Conservation (phyloP, 176 grass and related monocot genomes). For the Triticum urartu region DNA sequence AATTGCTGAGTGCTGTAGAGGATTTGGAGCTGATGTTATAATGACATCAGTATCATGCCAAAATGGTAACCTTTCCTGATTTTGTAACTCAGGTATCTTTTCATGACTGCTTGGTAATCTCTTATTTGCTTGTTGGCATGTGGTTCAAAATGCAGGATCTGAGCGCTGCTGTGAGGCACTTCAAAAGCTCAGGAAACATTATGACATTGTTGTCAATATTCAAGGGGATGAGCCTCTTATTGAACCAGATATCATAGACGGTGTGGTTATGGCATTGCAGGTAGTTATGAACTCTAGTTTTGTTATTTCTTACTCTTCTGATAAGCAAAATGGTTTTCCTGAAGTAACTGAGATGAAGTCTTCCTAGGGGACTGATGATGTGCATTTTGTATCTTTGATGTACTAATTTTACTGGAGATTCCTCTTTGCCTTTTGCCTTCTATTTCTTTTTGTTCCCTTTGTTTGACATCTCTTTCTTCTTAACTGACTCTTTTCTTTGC, state of each 20-base stretch:
- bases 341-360: not conserved
- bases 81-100: not conserved
- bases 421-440: not conserved
- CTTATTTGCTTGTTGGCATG: not conserved
- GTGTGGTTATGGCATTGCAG: constrained; percentile 95
- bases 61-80: constrained; percentile 60
- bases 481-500: not conserved
- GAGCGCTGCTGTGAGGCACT: constrained; percentile 93
- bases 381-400: not conserved
- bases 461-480: not conserved
- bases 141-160: constrained; percentile 55
- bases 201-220: constrained; percentile 98
- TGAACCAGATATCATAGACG: constrained; percentile 98
- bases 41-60: constrained; percentile 92
- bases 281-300: constrained; percentile 38
- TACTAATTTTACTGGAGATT: not conserved
- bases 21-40: constrained; percentile 95
- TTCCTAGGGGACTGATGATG: not conserved
- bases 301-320: constrained; percentile 4
- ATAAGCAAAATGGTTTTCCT: not conserved
- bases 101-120: not conserved
- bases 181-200: constrained; percentile 66
- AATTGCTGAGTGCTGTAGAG: constrained; percentile 95
- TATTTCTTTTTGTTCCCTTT: not conserved
- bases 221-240: constrained; percentile 98